These are phyloP conservation scores for Chaetomiaceae sp. DNA, from an alignment of 2,329 filamentous ascomycete genomes.

Conservation along the genomic window DNA sequence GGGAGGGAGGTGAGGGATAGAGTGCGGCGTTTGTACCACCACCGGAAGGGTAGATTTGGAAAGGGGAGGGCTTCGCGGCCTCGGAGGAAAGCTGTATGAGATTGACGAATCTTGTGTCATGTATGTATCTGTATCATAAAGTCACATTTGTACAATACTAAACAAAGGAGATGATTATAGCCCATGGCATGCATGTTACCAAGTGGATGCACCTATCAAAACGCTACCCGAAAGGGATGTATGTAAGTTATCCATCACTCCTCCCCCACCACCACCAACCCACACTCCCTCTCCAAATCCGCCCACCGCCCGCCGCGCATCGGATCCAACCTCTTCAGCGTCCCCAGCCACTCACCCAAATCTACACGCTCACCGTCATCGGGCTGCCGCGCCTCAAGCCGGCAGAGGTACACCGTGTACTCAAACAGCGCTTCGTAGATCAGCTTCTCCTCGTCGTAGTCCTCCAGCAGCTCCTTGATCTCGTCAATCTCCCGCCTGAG, in stretches of 20 bases:
- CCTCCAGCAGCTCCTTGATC: constrained; percentile 60
- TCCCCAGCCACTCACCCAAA: constrained; percentile 54
- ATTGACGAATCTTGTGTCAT: no score
- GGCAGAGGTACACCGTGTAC: constrained; percentile 58
- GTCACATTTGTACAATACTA: no score
- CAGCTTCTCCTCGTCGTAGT: constrained; percentile 65
- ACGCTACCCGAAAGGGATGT: no score
- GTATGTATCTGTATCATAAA: no score
- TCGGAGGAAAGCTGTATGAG: no score
- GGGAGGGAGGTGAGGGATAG: constrained; percentile 12
- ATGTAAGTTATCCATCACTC: not conserved
- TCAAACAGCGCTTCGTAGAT: constrained; percentile 83
- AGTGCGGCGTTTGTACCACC: constrained; percentile 15
- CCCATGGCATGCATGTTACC: no score
- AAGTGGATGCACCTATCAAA: no score
- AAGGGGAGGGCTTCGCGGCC: not conserved
- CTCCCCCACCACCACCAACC: not conserved
- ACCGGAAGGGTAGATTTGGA: not conserved
- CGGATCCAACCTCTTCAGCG: constrained; percentile 66
- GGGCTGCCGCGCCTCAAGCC: constrained; percentile 44
- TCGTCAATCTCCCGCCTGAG: constrained; percentile 67
- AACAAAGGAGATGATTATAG: no score
- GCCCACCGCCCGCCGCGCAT: constrained; percentile 70
- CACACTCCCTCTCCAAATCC: constrained; percentile 54
- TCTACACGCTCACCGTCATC: constrained; percentile 39